phyloP scores from a whole-genome alignment of 2,329 filamentous ascomycete species.

The Colletotrichum somersetense region DNA sequence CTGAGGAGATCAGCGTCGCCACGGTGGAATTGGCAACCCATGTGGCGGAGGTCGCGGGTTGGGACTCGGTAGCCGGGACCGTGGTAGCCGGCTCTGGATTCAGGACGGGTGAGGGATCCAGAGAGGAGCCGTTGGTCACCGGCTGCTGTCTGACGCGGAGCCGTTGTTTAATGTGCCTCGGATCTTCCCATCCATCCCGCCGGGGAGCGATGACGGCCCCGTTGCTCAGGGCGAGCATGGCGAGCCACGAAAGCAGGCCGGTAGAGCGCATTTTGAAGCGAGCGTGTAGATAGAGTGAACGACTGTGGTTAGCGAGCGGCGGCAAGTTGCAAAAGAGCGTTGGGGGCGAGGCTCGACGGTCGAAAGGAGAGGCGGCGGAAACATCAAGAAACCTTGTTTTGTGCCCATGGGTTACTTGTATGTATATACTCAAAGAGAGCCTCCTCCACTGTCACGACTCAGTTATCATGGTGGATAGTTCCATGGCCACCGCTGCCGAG shows the following conservation, averaged over 20 bases:
- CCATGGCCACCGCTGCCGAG: not conserved
- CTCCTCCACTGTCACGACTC: not conserved
- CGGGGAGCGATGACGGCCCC: not conserved
- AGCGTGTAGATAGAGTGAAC: not conserved
- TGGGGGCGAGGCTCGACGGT: not conserved
- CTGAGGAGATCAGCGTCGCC: not conserved
- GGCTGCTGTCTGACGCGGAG: constrained; percentile 9
- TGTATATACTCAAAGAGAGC: not conserved
- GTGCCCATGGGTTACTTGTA: not conserved
- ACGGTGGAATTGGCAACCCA: not conserved
- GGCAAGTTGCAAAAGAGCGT: not conserved
- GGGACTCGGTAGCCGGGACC: not conserved
- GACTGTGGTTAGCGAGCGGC: not conserved
- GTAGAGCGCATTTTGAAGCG: not conserved
- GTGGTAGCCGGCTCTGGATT: not conserved
- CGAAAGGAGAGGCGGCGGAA: not conserved
- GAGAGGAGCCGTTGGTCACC: not conserved
- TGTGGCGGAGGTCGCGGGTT: not conserved
- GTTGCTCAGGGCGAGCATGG: constrained; percentile 1
- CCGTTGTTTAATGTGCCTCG: not conserved
- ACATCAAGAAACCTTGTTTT: not conserved
- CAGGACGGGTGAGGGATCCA: not conserved
- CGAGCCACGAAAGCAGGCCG: not conserved
- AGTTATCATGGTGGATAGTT: too few species aligned
- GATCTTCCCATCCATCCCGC: not conserved